phyloP scores from a whole-genome alignment of 202 grass and related monocot genomes.

The Panicum virgatum region DNA sequence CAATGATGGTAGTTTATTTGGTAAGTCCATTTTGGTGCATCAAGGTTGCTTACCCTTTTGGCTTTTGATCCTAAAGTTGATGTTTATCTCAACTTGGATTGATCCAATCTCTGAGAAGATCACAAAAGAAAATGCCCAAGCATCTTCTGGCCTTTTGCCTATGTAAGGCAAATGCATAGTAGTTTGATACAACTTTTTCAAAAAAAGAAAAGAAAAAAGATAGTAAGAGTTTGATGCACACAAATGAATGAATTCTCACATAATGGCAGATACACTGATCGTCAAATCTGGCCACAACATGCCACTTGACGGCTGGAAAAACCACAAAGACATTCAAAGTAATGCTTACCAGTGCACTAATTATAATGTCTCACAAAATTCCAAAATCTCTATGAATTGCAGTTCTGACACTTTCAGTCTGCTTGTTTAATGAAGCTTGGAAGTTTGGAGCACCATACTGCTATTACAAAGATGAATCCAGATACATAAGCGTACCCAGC shows the following conservation, averaged over 20 bases:
- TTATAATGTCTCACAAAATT: not conserved
- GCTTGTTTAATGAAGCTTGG: not conserved
- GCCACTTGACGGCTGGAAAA: not conserved
- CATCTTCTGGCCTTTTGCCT: not conserved
- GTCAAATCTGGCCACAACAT: not conserved
- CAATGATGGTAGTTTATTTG: not conserved
- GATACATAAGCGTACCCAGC: not conserved
- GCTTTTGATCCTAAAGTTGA: not conserved
- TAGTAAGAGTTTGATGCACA: not conserved
- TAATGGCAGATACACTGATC: not conserved
- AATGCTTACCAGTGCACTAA: constrained; percentile 19
- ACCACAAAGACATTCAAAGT: not conserved
- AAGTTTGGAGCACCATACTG: not conserved
- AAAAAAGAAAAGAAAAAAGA: not conserved
- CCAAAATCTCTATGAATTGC: not conserved
- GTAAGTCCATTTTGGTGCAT: not conserved
- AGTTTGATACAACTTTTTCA: not conserved
- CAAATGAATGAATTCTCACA: not conserved
- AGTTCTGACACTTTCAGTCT: not conserved
- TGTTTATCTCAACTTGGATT: not conserved
- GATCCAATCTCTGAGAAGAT: not conserved
- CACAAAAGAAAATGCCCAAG: not conserved
- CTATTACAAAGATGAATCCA: not conserved
- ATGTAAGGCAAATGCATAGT: not conserved
- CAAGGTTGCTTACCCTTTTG: not conserved